Base-by-base conservation (phyloP, 2,329 filamentous ascomycete species). In the Penicillium crustosum region DNA sequence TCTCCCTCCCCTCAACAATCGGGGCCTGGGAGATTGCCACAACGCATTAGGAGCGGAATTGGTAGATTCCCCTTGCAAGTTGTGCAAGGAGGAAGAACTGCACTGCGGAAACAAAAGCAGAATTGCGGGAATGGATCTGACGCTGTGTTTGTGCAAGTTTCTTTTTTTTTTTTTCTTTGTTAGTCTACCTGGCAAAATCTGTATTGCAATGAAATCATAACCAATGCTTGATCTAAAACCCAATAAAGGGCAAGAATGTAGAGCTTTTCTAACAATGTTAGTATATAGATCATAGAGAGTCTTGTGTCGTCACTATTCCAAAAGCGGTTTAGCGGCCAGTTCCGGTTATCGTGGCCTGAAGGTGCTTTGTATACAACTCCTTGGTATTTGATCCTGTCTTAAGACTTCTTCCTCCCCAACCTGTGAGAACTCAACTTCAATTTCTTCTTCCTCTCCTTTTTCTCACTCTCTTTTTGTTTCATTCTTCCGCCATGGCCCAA, bases 331-430 rank as follows among this genome's bases (percentile, higher is more conserved):
- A 71, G 67, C 55, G 65, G 36, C 41, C 42, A 65, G 70, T 75
- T 75, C 65, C 69, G 71, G 72, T 65, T 65, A 75, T 74, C 73
- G 73, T 76, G 74, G 71, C 74, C 73, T 76, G 72, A 73, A 71
- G 68, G 67, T 53, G 61, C 65, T 63, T 64, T 64, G 63, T 64
- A 68, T 64, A 65, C 58, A 43, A 52, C 58, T 63, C 60, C 58
- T 49, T 59, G 45, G 53, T 66, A 61, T 63, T 62, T 61, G 60
- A 58, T 61, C 53, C 58, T 59, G 55, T 43, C 15, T 43, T 44
- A 12, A 12, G 12, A 44, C 21, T 45, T 33, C 53, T 53, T 49
- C 57, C 57, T 50, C 55, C 52, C 50, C 39, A 55, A 52, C 57
- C 31, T 39, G 44, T 27, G 27, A 19, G 42, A 27, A 29, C 21